A percentile compares a stretch with the other conserved stretches of the same genome.
Evolutionary conservation across 371 early-diverging fungal species (phyloP).

Genomic region (Apophysomyces ossiformis): DNA sequence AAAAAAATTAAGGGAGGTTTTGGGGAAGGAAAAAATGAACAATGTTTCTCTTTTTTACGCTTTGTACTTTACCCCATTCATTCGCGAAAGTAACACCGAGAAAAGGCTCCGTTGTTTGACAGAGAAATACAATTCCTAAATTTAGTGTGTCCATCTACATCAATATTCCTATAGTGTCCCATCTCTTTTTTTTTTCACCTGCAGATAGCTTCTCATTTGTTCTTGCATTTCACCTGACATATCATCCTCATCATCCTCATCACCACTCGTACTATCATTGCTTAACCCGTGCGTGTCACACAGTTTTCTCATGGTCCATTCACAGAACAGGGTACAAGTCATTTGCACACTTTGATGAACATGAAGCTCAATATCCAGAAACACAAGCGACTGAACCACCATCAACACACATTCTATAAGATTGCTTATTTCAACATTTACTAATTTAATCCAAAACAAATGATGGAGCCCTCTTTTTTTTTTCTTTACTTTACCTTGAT

Average conservation of each 20-base stretch:
- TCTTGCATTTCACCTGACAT: slow-evolving; percentile 9
- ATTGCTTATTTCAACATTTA: background rate
- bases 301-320: slow-evolving; percentile 9
- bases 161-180: slow-evolving; percentile 6
- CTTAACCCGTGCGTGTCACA: background rate
- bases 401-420: slow-evolving; percentile 2
- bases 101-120: slow-evolving; percentile 14
- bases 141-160: background rate
- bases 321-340: slow-evolving; percentile 9
- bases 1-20: background rate
- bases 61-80: slow-evolving; percentile 11
- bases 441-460: background rate
- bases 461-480: background rate
- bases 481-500: slow-evolving; percentile 12
- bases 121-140: slow-evolving; percentile 14
- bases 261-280: background rate
- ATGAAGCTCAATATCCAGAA: slow-evolving; percentile 16
- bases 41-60: background rate
- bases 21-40: background rate
- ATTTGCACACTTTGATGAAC: background rate
- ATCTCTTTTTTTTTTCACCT: slow-evolving; percentile 12
- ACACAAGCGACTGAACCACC: slow-evolving; percentile 10
- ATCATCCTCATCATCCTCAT: background rate
- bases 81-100: slow-evolving; percentile 7
- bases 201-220: slow-evolving; percentile 4